These are phyloP conservation scores for Tulasnella sp. DNA, from an alignment of 768 basidiomycete species.

Conservation along the genomic window DNA sequence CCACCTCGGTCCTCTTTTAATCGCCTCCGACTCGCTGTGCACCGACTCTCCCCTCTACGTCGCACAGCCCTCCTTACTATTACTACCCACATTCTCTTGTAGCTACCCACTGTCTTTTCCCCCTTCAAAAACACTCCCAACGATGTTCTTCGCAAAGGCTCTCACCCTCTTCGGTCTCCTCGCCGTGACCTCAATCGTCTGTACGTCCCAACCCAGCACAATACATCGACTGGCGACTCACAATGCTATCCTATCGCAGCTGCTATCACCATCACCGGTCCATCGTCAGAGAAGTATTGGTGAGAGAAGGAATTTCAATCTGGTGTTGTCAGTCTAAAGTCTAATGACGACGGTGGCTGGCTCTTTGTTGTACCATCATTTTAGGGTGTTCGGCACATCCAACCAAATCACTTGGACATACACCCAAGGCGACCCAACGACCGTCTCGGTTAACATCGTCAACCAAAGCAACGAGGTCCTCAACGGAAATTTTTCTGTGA, in stretches of 20 bases:
- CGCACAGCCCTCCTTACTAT: not conserved
- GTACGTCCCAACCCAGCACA: not conserved
- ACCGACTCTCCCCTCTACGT: not conserved
- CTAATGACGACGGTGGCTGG: not conserved
- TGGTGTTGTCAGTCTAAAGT: not conserved
- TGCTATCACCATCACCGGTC: slow-evolving; percentile 38
- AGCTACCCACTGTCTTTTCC: slow-evolving; percentile 6
- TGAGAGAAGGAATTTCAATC: slow-evolving; percentile 28
- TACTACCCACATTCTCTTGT: slow-evolving; percentile 12
- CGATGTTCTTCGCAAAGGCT: slow-evolving; percentile 17
- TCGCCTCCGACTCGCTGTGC: not conserved
- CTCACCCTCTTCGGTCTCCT: not conserved
- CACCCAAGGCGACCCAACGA: slow-evolving; percentile 38
- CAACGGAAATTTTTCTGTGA: slow-evolving; percentile 41
- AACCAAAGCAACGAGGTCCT: slow-evolving; percentile 39
- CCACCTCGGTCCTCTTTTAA: not conserved
- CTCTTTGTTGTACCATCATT: no score
- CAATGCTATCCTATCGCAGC: slow-evolving; percentile 31
- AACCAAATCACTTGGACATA: slow-evolving; percentile 42
- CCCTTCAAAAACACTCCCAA: not conserved
- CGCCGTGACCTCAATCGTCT: not conserved
- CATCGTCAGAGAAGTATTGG: slow-evolving; percentile 39
- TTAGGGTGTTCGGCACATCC: slow-evolving; percentile 40
- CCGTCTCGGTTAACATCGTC: slow-evolving; percentile 40
- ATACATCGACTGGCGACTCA: not conserved